phyloP scores from a whole-genome alignment of 75 land plant genomes.

The Cryptomeria japonica region DNA sequence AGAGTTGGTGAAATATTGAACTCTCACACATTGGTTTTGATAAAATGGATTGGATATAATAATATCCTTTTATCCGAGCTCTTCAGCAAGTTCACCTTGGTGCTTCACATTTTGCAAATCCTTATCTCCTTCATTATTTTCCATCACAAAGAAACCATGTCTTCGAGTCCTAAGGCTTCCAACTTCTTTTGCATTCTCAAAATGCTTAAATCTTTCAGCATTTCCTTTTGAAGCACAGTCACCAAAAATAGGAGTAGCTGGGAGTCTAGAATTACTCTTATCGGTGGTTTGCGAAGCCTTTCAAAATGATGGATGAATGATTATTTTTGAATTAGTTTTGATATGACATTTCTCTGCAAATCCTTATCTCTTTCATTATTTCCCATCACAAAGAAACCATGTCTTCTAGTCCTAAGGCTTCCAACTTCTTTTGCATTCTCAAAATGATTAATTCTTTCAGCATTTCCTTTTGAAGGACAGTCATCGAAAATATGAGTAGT shows the following conservation, averaged over 20 bases:
- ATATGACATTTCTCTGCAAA: too few relatives aligned
- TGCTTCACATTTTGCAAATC: not conserved
- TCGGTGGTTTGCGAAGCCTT: too few relatives aligned
- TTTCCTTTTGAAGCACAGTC: not conserved
- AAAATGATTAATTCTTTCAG: not conserved
- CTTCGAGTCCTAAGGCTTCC: not conserved
- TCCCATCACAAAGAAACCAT: not conserved
- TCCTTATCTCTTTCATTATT: not conserved
- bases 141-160: not conserved
- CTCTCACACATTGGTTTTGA: not conserved
- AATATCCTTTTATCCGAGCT: constrained; percentile 32
- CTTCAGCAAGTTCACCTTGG: constrained; percentile 10
- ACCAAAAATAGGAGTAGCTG: too few relatives aligned
- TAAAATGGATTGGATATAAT: constrained; percentile 39
- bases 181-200: not conserved
- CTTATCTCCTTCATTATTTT: not conserved
- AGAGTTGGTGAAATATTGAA: not conserved
- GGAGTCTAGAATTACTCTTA: too few relatives aligned
- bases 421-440: not conserved
- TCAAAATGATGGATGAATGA: too few relatives aligned
- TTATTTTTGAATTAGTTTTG: too few relatives aligned
- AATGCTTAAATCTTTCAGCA: not conserved
- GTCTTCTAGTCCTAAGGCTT: not conserved
- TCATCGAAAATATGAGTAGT: too few relatives aligned
- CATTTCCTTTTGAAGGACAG: not conserved